phyloP scores from a whole-genome alignment of 257 asterid genomes.

The Lantana camara region DNA sequence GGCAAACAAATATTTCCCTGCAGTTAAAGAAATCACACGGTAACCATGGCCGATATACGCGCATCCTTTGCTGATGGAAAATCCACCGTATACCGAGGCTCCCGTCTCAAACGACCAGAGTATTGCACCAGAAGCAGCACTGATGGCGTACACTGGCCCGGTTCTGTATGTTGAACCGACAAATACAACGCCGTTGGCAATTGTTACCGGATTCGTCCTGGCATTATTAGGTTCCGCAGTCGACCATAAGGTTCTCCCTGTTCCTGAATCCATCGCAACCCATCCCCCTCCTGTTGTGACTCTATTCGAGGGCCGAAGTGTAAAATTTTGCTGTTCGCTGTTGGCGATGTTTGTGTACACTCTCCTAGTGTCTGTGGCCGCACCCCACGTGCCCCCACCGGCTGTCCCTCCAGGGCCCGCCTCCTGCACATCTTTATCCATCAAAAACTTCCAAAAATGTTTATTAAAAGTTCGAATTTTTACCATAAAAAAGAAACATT shows the following conservation, averaged over 20 bases:
- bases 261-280: too few species aligned
- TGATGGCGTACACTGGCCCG: slow-evolving; percentile 50
- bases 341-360: slow-evolving; percentile 56
- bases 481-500: neutral
- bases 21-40: too few species aligned
- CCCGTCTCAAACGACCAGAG: slow-evolving; percentile 51
- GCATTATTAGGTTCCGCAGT: slow-evolving; percentile 43
- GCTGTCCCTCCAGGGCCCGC: slow-evolving; percentile 44
- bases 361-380: slow-evolving; percentile 47
- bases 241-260: too few species aligned
- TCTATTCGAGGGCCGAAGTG: slow-evolving; percentile 38
- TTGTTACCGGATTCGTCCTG: slow-evolving; percentile 37
- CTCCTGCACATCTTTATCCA: too few species aligned
- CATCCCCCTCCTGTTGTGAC: slow-evolving; percentile 39
- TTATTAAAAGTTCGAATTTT: too few species aligned
- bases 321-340: neutral
- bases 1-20: slow-evolving; percentile 48
- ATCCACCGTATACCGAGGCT: slow-evolving; percentile 45
- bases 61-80: slow-evolving; percentile 56
- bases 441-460: too few species aligned
- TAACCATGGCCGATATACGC: slow-evolving; percentile 17
- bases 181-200: slow-evolving; percentile 51
- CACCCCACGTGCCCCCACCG: slow-evolving; percentile 57
- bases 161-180: slow-evolving; percentile 45
- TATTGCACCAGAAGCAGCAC: slow-evolving; percentile 36